Percentiles rank a stretch among this genome's conserved stretches.
Evolutionary conservation across 2,329 filamentous ascomycete genomes (phyloP).

Genomic region (Lecanosticta acicola): DNA sequence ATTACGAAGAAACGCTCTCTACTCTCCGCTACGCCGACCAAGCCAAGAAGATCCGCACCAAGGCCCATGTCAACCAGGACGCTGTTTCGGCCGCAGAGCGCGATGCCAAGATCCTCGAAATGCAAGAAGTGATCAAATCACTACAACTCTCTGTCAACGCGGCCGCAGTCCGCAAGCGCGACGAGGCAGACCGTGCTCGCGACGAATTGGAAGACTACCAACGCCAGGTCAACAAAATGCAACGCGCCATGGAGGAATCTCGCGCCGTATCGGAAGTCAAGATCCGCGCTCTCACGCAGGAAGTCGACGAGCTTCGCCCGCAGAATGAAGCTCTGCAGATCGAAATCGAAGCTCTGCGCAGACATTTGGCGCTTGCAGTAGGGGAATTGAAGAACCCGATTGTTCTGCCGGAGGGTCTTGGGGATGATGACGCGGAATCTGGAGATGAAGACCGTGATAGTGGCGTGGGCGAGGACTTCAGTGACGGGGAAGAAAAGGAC

Average conservation of each 20-base stretch:
- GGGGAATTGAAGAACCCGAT: slow-evolving; percentile 89
- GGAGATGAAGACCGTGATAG: slow-evolving; percentile 58
- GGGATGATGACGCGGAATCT: slow-evolving; percentile 25
- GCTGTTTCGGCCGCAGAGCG: slow-evolving; percentile 86
- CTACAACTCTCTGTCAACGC: slow-evolving; percentile 68
- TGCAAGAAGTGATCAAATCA: slow-evolving; percentile 87
- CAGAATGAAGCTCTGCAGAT: slow-evolving; percentile 52
- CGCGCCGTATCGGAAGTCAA: slow-evolving; percentile 87
- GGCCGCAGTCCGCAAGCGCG: slow-evolving; percentile 61
- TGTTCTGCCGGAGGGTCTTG: slow-evolving; percentile 46
- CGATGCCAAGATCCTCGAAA: slow-evolving; percentile 86
- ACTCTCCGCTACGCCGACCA: slow-evolving; percentile 96
- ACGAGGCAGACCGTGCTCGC: slow-evolving; percentile 64
- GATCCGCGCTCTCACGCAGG: slow-evolving; percentile 68
- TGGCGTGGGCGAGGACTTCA: slow-evolving; percentile 45
- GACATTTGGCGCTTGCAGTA: slow-evolving; percentile 82
- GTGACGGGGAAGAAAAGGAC: slow-evolving; percentile 45
- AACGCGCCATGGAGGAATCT: slow-evolving; percentile 92
- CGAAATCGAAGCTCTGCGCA: slow-evolving; percentile 79
- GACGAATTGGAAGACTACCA: slow-evolving; percentile 93
- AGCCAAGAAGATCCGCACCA: slow-evolving; percentile 92
- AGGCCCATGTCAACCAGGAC: slow-evolving; percentile 92
- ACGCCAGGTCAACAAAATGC: slow-evolving; percentile 79
- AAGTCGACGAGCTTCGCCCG: slow-evolving; percentile 46
- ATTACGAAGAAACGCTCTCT: slow-evolving; percentile 95